Conservation (phyloP, 345 rosid genomes). For the Noccaea caerulescens region DNA sequence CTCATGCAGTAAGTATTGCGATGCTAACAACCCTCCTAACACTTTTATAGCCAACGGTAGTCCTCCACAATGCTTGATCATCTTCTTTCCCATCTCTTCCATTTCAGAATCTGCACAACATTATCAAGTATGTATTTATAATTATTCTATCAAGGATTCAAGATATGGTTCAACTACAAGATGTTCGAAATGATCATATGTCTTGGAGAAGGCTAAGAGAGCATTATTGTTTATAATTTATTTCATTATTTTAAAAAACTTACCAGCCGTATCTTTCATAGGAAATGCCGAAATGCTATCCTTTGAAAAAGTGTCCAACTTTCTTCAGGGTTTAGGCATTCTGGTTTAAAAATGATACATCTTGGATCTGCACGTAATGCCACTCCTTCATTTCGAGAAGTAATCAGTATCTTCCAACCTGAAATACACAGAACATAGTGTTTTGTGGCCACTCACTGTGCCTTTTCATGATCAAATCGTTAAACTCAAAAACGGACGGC, state of each 20-base stretch:
- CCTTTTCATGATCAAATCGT: too few relatives aligned
- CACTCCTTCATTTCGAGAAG: conserved; percentile 46
- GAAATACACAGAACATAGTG: neutral
- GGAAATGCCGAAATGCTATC: conserved; percentile 44
- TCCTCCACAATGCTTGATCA: neutral
- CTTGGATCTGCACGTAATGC: conserved; percentile 27
- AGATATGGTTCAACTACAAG: too few relatives aligned
- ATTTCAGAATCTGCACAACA: neutral
- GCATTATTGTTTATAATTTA: too few relatives aligned
- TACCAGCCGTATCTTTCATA: conserved; percentile 21
- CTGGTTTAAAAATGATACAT: conserved; percentile 11
- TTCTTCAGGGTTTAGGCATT: conserved; percentile 24
- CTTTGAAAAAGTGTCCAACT: conserved; percentile 50
- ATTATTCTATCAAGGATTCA: too few relatives aligned
- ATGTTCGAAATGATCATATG: too few relatives aligned
- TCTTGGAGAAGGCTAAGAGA: too few relatives aligned
- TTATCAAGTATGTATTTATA: too few relatives aligned
- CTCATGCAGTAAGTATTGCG: neutral
- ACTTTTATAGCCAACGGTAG: neutral
- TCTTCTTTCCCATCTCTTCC: neutral
- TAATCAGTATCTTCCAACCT: conserved; percentile 50
- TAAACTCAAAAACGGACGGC: too few relatives aligned
- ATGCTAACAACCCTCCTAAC: neutral
- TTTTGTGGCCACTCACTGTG: too few relatives aligned
- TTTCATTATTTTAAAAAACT: neutral